phyloP scores from a whole-genome alignment of 129 eudicot genomes.

The Lonicera japonica region DNA sequence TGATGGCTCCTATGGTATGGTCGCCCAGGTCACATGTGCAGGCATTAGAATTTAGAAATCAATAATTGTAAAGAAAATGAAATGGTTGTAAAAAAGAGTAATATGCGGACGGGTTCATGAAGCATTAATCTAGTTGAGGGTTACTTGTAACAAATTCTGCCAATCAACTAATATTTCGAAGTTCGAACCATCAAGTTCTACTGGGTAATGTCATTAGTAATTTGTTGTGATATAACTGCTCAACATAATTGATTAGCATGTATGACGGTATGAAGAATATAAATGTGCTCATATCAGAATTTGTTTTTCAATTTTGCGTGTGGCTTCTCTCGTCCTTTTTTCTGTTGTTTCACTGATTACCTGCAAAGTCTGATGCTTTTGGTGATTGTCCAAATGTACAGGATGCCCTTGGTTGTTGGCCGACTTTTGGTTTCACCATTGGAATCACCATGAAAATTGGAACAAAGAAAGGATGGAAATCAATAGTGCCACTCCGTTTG shows the following conservation, averaged over 20 bases:
- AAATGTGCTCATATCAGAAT: background rate
- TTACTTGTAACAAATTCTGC: background rate
- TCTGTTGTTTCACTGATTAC: background rate
- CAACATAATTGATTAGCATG: too few species aligned
- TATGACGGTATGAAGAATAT: too few species aligned
- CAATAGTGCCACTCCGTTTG: slow-evolving; percentile 35
- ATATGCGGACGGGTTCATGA: too few species aligned
- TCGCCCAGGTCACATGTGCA: background rate
- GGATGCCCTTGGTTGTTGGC: slow-evolving; percentile 27
- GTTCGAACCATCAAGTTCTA: background rate
- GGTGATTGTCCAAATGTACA: slow-evolving; percentile 9
- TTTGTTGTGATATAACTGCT: background rate
- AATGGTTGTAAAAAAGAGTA: too few species aligned
- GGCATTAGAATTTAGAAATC: background rate
- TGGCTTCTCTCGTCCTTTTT: background rate
- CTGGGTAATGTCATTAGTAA: background rate
- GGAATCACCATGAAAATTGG: slow-evolving; percentile 42
- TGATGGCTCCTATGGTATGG: background rate
- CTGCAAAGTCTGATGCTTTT: slow-evolving; percentile 1
- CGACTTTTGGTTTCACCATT: slow-evolving; percentile 18
- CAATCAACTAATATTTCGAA: background rate
- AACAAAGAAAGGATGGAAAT: slow-evolving; percentile 52
- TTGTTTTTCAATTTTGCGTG: background rate
- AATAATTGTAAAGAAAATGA: background rate
- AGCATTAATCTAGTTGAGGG: background rate